Evolutionary conservation across 2,329 filamentous ascomycete genomes (phyloP).

Genomic region (Botryosphaeria agaves): DNA sequence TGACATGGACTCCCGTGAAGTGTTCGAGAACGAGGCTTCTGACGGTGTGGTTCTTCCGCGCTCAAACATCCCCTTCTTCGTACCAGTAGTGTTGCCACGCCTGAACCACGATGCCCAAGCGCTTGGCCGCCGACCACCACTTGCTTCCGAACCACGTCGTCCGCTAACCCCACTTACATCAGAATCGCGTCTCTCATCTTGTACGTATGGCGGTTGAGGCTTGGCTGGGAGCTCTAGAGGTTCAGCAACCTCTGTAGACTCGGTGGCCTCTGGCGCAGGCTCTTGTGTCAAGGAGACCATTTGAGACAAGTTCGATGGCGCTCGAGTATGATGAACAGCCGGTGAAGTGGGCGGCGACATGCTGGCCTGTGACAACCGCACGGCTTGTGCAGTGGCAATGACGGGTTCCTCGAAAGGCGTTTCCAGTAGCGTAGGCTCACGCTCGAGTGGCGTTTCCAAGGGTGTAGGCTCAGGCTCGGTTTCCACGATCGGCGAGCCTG

Average conservation of each 20-base stretch:
- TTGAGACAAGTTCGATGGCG: constrained; percentile 35
- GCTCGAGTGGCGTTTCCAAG: background rate
- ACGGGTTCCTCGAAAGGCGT: constrained; percentile 28
- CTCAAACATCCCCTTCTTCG: constrained; percentile 26
- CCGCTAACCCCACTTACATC: constrained; percentile 11
- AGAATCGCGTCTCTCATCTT: constrained; percentile 12
- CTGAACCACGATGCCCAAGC: constrained; percentile 62
- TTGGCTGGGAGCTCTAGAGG: background rate
- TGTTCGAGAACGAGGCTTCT: constrained; percentile 65
- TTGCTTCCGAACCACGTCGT: no score
- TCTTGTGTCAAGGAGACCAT: constrained; percentile 34
- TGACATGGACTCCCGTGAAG: constrained; percentile 73
- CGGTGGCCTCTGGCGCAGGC: constrained; percentile 15
- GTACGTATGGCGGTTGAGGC: constrained; percentile 1
- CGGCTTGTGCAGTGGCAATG: constrained; percentile 29
- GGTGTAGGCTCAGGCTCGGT: constrained; percentile 6
- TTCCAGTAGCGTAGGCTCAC: constrained; percentile 14
- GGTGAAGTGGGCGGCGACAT: constrained; percentile 26
- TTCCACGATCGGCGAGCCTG: no score
- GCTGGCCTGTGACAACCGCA: constrained; percentile 29
- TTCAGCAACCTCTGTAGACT: background rate
- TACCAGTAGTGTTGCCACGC: constrained; percentile 36
- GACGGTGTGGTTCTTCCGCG: constrained; percentile 38
- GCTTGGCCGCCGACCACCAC: constrained; percentile 12
- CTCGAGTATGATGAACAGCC: constrained; percentile 24